Evolutionary conservation across 1,139 yeast species (phyloP).

Genomic region (Saccharomyces pastorianus): DNA sequence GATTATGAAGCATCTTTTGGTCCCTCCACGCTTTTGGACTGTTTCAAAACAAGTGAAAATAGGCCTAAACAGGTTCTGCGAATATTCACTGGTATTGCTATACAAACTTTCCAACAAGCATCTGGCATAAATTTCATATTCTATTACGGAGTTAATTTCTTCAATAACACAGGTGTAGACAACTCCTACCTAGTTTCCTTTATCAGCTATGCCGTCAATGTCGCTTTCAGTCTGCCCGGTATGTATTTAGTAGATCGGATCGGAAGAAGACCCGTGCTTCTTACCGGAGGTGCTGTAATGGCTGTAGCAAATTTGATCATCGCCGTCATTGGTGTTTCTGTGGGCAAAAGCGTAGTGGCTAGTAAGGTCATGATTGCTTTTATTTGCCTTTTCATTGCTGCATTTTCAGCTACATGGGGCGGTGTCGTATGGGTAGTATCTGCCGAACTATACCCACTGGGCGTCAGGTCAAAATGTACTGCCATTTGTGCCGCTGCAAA

Average conservation of each 20-base stretch:
- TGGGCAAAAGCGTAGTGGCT: conserved; percentile 37
- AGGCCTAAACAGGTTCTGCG: conserved; percentile 56
- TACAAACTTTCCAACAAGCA: conserved; percentile 68
- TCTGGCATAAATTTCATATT: conserved; percentile 74
- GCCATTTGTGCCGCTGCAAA: conserved; percentile 69
- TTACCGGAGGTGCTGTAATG: conserved; percentile 52
- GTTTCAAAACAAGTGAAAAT: conserved; percentile 59
- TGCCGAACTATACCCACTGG: conserved; percentile 71
- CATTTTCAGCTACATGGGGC: conserved; percentile 84
- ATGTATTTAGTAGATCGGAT: conserved; percentile 57
- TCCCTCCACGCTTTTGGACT: conserved; percentile 38
- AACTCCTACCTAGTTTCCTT: conserved; percentile 60
- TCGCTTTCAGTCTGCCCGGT: conserved; percentile 62
- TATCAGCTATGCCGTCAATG: conserved; percentile 65
- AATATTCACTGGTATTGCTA: conserved; percentile 58
- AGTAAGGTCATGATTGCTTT: conserved; percentile 73
- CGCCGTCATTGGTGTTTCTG: conserved; percentile 56
- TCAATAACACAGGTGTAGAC: conserved; percentile 50
- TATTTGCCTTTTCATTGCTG: conserved; percentile 69
- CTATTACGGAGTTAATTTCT: conserved; percentile 71
- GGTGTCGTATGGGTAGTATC: conserved; percentile 75
- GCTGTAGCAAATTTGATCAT: conserved; percentile 51
- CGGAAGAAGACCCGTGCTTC: conserved; percentile 43
- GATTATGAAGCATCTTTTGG: too few species aligned
- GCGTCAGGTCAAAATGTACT: conserved; percentile 74